phyloP scores from a whole-genome alignment of 2,329 filamentous ascomycete species.

The Diaporthe citriasiana region DNA sequence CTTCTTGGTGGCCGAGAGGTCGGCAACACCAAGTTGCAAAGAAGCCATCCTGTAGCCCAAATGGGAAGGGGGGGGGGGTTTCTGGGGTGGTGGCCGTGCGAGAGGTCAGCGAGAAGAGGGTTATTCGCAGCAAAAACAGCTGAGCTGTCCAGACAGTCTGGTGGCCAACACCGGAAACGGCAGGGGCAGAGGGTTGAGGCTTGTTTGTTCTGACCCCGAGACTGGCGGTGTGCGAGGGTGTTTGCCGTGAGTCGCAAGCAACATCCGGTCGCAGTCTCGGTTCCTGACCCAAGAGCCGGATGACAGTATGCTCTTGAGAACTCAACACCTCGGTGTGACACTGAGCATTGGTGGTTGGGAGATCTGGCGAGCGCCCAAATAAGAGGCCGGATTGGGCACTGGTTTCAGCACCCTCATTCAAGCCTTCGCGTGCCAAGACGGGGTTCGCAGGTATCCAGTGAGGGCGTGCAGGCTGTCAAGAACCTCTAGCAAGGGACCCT shows the following conservation, averaged over 20 bases:
- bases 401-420: background rate
- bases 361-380: background rate
- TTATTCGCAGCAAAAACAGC: background rate
- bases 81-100: background rate
- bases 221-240: slow-evolving; percentile 22
- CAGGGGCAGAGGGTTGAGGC: background rate
- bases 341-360: background rate
- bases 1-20: slow-evolving; percentile 51
- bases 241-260: background rate
- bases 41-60: slow-evolving; percentile 48
- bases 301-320: background rate
- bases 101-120: background rate
- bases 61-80: background rate
- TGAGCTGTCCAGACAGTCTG: background rate
- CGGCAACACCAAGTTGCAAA: slow-evolving; percentile 51
- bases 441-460: background rate
- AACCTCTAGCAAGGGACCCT: background rate
- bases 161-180: background rate
- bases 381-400: background rate
- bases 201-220: background rate
- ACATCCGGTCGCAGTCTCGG: background rate
- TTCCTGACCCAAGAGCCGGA: background rate
- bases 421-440: background rate
- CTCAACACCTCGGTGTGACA: background rate
- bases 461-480: background rate